These are phyloP conservation scores for Pleurotus eryngii DNA, from an alignment of 768 basidiomycete species.

Conservation along the genomic window DNA sequence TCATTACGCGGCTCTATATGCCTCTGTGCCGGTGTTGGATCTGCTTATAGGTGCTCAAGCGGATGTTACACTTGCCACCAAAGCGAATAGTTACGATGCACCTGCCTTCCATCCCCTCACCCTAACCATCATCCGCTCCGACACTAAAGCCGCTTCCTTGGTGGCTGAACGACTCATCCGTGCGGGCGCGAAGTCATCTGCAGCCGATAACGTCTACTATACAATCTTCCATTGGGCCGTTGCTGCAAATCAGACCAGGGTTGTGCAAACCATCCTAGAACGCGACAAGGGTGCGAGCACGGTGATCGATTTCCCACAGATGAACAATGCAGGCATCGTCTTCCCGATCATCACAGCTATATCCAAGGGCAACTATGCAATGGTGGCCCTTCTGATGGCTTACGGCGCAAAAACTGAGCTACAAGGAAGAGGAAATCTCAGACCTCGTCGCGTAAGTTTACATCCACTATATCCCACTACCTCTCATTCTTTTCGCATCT, in stretches of 20 bases:
- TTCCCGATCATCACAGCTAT: slow-evolving; percentile 40
- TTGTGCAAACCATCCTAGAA: slow-evolving; percentile 37
- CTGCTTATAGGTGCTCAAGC: slow-evolving; percentile 45
- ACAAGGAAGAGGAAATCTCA: slow-evolving; percentile 31
- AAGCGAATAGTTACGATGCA: slow-evolving; percentile 19
- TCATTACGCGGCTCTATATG: slow-evolving; percentile 47
- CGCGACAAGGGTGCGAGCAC: slow-evolving; percentile 37
- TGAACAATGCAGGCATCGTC: slow-evolving; percentile 20
- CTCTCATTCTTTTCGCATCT: too few species aligned
- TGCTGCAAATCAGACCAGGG: slow-evolving; percentile 27
- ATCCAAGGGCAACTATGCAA: slow-evolving; percentile 27
- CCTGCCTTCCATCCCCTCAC: slow-evolving; percentile 34
- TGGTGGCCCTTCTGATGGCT: slow-evolving; percentile 35
- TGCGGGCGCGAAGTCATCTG: slow-evolving; percentile 39
- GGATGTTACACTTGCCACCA: slow-evolving; percentile 34
- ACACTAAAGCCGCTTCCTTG: slow-evolving; percentile 31
- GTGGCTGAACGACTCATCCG: slow-evolving; percentile 38
- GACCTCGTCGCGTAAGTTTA: too few species aligned
- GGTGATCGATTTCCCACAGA: slow-evolving; percentile 36
- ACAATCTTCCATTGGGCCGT: slow-evolving; percentile 44
- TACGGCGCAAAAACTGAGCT: slow-evolving; percentile 36
- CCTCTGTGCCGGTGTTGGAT: slow-evolving; percentile 41
- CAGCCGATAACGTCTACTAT: slow-evolving; percentile 30
- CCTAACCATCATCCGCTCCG: slow-evolving; percentile 35
- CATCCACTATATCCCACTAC: too few species aligned